Base-by-base conservation (phyloP, 2,329 filamentous ascomycete genomes). In the Cryphonectria parasitica region DNA sequence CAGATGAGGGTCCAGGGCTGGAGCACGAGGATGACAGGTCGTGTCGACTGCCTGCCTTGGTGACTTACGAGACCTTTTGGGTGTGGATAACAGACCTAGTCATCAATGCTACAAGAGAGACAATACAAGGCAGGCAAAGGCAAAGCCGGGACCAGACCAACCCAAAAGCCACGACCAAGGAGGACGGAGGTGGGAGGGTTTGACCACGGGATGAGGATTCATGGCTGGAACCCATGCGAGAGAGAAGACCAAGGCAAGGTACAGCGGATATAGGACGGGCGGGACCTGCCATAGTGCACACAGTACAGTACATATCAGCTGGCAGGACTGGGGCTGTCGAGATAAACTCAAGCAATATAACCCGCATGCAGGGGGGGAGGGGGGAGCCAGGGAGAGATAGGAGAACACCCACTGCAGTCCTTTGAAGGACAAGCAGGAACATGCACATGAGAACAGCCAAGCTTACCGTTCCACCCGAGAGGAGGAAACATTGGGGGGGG, bases 91-190 rank as follows among this genome's bases (percentile, higher is more conserved):
- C 34, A 34, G 34, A 34, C 34, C 34, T 2, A 34, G 34, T 34
- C 34, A 6, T 34, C 34, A 34, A 34, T 34, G 34, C 34, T 58
- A 28, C 15, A 34, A 3, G 7, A 28, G 39, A 45, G n/a, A 22
- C 67, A 60, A 36, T 60, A n/a, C 52, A 22, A 54, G 58, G 28
- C 67, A n/a, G 36, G 39, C 52, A 56, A 17, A 11, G 17, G 36
- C 31, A 25, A 56, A 17, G 25, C 54, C 8, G 19, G n/a, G 58
- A 56, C 45, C 67, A 43, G 45, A 58, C 61, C 60, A 43, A 62
- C 68, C 68, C 34, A 34, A 62, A 41, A 67, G 43, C 54, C 66
- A 69, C 66, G 54, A 69, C 67, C 67, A 69, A 39, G 45, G 31
- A 62, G 31, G 56, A 60, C 1, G 56, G 56, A 60, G 34, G 34